Conservation (phyloP, 192 early-diverging fungal species). For the Entomortierella parvispora region DNA sequence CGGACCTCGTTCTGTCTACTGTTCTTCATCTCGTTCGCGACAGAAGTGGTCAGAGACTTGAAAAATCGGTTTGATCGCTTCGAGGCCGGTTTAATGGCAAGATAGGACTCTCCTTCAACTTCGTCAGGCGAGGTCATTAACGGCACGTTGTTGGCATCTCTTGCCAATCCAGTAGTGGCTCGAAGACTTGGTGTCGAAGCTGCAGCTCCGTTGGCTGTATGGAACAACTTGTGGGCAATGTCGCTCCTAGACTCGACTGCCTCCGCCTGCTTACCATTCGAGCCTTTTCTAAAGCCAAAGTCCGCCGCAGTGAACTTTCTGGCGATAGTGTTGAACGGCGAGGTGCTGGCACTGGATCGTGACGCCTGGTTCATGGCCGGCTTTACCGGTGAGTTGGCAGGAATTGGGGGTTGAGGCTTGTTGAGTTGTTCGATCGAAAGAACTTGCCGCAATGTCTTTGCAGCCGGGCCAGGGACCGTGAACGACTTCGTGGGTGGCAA, state of each 20-base stretch:
- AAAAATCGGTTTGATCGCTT: slow-evolving; percentile 22
- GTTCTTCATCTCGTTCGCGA: slow-evolving; percentile 11
- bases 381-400: not conserved
- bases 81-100: not conserved
- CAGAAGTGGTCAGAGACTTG: slow-evolving; percentile 12
- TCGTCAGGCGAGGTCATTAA: slow-evolving; percentile 20
- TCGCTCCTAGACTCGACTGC: too few relatives aligned
- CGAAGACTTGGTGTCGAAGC: too few relatives aligned
- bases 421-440: slow-evolving; percentile 32
- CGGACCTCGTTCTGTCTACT: slow-evolving; percentile 14
- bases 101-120: slow-evolving; percentile 5
- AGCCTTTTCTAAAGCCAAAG: slow-evolving; percentile 8
- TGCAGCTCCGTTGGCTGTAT: too few relatives aligned
- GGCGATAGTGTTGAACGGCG: slow-evolving; percentile 19
- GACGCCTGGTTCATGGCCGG: slow-evolving; percentile 1
- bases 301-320: slow-evolving; percentile 17
- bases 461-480: not conserved
- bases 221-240: too few relatives aligned
- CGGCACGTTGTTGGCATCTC: not conserved
- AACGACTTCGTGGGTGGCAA: not conserved
- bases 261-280: not conserved
- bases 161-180: slow-evolving; percentile 6
- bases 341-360: not conserved
- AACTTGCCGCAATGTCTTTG: slow-evolving; percentile 15
- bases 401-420: slow-evolving; percentile 47